Conservation (phyloP, 345 rosid genomes). For the Eutrema heterophyllum region DNA sequence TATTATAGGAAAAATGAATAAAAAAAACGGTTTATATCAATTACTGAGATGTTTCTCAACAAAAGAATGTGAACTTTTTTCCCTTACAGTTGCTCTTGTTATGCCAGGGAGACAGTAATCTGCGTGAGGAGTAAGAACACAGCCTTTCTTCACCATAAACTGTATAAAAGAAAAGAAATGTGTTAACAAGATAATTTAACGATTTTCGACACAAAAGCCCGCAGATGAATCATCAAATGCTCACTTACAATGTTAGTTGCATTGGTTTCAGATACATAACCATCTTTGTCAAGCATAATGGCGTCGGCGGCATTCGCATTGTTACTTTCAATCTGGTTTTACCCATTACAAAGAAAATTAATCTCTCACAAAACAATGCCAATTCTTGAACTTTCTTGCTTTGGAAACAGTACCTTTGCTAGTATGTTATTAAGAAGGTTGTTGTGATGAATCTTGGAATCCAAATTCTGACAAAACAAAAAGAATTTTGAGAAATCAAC, state of each 20-base stretch:
- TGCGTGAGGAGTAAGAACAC: constrained; percentile 78
- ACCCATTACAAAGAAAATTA: background rate
- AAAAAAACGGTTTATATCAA: background rate
- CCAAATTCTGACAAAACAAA: constrained; percentile 59
- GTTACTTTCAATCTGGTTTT: constrained; percentile 69
- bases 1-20: background rate
- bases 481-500: background rate
- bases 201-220: background rate
- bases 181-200: background rate
- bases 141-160: constrained; percentile 86
- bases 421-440: constrained; percentile 90
- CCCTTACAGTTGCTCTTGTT: constrained; percentile 71
- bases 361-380: background rate
- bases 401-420: constrained; percentile 60
- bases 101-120: constrained; percentile 96
- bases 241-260: constrained; percentile 82
- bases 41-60: background rate
- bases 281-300: constrained; percentile 89
- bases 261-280: constrained; percentile 84
- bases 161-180: background rate
- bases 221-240: background rate
- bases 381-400: background rate
- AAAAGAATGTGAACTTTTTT: background rate
- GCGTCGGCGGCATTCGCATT: constrained; percentile 69
- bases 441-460: constrained; percentile 94